Evolutionary conservation across 1,284 basidiomycete genomes (phyloP).

Genomic region (Puccinia coronata): DNA sequence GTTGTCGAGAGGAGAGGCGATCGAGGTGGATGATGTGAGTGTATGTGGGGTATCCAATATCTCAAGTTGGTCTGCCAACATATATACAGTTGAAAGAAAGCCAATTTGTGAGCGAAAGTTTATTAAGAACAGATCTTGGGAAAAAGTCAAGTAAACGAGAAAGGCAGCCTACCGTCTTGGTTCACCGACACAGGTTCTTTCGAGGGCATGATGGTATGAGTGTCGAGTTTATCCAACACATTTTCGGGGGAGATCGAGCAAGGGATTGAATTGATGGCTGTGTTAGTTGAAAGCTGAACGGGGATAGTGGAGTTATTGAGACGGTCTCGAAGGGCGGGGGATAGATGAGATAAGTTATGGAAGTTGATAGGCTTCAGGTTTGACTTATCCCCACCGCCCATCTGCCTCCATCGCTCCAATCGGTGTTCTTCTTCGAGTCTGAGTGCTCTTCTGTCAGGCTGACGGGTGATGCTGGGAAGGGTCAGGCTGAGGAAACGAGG

Average conservation of each 20-base stretch:
- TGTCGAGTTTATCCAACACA: background rate
- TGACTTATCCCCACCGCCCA: background rate
- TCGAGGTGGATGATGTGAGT: background rate
- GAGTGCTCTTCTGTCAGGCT: constrained; percentile 7
- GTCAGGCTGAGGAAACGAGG: constrained; percentile 29
- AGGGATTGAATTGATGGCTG: constrained; percentile 28
- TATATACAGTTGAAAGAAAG: background rate
- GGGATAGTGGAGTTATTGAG: background rate
- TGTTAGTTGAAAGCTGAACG: constrained; percentile 19
- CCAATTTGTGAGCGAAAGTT: background rate
- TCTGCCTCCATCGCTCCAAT: background rate
- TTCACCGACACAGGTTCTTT: background rate
- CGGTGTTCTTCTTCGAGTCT: constrained; percentile 19
- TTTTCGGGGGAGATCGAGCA: background rate
- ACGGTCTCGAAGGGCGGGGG: background rate
- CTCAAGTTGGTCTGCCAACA: background rate
- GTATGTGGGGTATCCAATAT: background rate
- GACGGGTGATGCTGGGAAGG: constrained; percentile 31
- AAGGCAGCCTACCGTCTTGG: background rate
- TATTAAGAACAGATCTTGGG: background rate
- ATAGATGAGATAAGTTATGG: constrained; percentile 9
- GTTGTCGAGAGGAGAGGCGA: background rate
- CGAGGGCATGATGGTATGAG: background rate
- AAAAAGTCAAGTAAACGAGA: background rate
- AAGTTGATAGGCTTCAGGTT: background rate